A percentile compares a stretch with the other conserved stretches of the same genome.
These are phyloP conservation scores for Glonium stellatum DNA, from an alignment of 495 filamentous ascomycete species.

Conservation along the genomic window DNA sequence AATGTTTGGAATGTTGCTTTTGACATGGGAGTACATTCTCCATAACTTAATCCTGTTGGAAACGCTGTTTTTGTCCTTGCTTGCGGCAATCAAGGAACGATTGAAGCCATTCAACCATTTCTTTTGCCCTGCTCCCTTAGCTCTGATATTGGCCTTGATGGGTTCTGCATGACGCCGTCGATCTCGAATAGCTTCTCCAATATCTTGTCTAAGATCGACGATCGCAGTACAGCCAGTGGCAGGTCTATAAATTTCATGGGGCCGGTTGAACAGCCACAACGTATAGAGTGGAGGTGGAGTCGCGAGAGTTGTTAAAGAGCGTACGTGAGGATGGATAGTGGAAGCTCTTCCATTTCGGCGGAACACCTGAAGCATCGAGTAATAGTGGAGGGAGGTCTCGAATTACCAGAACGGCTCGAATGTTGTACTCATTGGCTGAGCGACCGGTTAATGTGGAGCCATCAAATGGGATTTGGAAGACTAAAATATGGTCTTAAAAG, in stretches of 20 bases:
- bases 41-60: slow-evolving; percentile 2
- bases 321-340: neutral
- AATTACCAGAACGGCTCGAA: neutral
- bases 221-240: too few relatives aligned
- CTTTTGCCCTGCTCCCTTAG: neutral
- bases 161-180: too few relatives aligned
- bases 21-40: slow-evolving; percentile 16
- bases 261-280: neutral
- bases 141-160: too few relatives aligned
- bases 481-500: too few relatives aligned
- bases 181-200: too few relatives aligned
- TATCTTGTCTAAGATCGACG: too few relatives aligned
- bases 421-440: neutral
- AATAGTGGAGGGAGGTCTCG: neutral
- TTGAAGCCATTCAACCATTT: neutral
- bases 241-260: too few relatives aligned
- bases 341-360: neutral
- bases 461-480: neutral
- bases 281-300: neutral
- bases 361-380: neutral
- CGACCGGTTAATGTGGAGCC: neutral
- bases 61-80: neutral
- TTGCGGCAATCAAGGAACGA: neutral
- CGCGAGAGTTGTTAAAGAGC: neutral
- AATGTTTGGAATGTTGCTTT: neutral